Base-by-base conservation (phyloP, 306 rosid genomes). In the Neltuma alba region DNA sequence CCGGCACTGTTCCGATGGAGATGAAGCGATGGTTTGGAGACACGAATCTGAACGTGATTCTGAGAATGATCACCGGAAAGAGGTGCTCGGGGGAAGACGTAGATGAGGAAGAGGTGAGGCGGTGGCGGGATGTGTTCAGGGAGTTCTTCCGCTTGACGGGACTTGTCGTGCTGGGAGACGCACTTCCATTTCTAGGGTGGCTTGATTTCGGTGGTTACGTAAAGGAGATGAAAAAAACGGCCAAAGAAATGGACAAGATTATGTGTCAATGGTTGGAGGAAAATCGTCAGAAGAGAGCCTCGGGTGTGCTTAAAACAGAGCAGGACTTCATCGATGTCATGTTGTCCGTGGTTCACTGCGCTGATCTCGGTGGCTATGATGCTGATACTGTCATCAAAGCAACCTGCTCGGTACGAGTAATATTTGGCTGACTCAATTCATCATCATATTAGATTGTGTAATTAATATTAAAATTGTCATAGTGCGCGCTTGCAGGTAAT, bases 151-250 rank as follows among this genome's bases (percentile, higher is more conserved):
- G 80, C 3, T 68, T 78, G 21, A 1, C 70, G 0, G 91, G 92
- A 23, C 1, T 66, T 50, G 20, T 70, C 54, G 79, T 78, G 14
- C 58, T 85, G n/a, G 86, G 85, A 1, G 94, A 88, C 33, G 80
- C 78, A 1, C 55, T 90, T 27, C 92, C 92, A 0, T 80, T 23
- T 38, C 77, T 88, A 10, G 69, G 80, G 14, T 88, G 85, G 84
- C 12, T 88, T 60, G 94, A 90, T 80, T 47, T 86, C 13, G 94
- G 91, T 2, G 94, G 94, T 8, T 72, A 88, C 34, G 78, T 74
- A 41, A 88, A 80, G 80, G 72, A 68, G 2, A 88, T 85, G 83
- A 87, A 67, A 57, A 82, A 58, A 16, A 37, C 47, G 1, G 83
- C 50, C 1, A 41, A n/a, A 0, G 92, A 87, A 34, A 63, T 88